These are phyloP conservation scores for Coix lacrymajobi DNA, from an alignment of 176 grass and related monocot species.

Conservation along the genomic window DNA sequence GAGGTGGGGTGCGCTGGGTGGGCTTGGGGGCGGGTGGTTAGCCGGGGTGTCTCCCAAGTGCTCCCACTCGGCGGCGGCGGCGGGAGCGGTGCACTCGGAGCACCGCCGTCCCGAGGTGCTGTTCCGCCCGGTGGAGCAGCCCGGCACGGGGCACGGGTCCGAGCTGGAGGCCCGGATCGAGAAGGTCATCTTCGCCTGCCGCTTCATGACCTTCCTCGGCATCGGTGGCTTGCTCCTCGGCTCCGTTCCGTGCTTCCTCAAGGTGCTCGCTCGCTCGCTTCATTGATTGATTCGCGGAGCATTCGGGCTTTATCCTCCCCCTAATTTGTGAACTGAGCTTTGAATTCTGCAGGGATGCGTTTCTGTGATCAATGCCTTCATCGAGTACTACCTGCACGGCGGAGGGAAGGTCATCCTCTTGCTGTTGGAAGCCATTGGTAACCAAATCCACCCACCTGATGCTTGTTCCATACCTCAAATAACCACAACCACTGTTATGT, in stretches of 20 bases:
- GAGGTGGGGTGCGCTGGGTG: constrained; percentile 2
- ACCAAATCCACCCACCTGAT: constrained; percentile 1
- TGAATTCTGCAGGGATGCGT: constrained; percentile 51
- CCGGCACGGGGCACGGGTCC: not conserved
- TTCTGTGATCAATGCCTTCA: constrained; percentile 62
- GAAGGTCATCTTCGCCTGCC: constrained; percentile 60
- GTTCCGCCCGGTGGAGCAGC: not conserved
- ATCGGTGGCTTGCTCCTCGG: constrained; percentile 69
- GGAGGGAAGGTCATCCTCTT: constrained; percentile 54
- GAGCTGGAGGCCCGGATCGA: constrained; percentile 42
- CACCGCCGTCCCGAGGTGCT: not conserved
- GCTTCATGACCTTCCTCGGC: constrained; percentile 72
- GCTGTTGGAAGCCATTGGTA: constrained; percentile 88
- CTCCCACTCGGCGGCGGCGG: constrained; percentile 6
- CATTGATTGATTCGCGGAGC: not conserved
- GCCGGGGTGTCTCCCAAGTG: not conserved
- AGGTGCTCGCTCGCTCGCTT: constrained; percentile 23
- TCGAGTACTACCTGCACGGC: constrained; percentile 42
- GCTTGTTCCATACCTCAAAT: not conserved
- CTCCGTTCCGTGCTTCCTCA: constrained; percentile 73
- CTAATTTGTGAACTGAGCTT: not conserved
- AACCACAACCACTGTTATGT: not conserved
- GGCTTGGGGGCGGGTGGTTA: constrained; percentile 3
- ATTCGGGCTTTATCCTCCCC: not conserved
- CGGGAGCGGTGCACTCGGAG: constrained; percentile 20